Conservation (phyloP, 2,329 filamentous ascomycete genomes). For the Pseudohalonectria lignicola region DNA sequence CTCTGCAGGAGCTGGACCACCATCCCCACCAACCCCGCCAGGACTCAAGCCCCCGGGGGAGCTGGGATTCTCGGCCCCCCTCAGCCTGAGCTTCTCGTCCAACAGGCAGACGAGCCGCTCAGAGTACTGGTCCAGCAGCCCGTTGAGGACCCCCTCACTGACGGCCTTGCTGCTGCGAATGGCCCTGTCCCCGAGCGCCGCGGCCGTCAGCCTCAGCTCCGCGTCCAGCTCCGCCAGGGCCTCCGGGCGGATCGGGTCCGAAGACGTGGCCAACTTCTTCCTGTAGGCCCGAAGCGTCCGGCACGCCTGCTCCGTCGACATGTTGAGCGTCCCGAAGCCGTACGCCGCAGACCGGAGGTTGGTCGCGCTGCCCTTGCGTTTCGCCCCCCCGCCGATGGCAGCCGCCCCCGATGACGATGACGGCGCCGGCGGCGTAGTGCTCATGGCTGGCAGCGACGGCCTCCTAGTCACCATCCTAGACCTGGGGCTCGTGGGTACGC, state of each 20-base stretch:
- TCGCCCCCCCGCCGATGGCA: background rate
- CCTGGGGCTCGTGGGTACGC: conserved; percentile 30
- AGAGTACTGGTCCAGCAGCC: conserved; percentile 64
- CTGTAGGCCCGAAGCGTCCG: conserved; percentile 51
- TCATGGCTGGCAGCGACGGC: conserved; percentile 43
- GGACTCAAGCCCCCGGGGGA: no score
- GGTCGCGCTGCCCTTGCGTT: conserved; percentile 3
- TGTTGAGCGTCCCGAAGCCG: conserved; percentile 44
- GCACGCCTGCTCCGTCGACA: conserved; percentile 54
- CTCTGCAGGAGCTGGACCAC: no score
- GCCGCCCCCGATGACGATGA: background rate
- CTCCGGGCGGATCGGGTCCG: conserved; percentile 38
- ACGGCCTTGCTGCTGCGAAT: conserved; percentile 32
- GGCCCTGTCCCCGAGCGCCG: conserved; percentile 46
- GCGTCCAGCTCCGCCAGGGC: conserved; percentile 52
- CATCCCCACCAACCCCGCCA: no score
- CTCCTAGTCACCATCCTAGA: conserved; percentile 28
- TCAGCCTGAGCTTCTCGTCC: conserved; percentile 55
- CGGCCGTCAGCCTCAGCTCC: conserved; percentile 51
- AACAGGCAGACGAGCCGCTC: conserved; percentile 60
- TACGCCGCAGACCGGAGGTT: conserved; percentile 9
- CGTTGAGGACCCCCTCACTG: conserved; percentile 44
- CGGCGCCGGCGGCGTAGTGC: conserved; percentile 16
- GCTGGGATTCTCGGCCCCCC: no score
- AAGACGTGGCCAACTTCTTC: conserved; percentile 43